These are phyloP conservation scores for Talaromyces sp. DNA, from an alignment of 2,329 filamentous ascomycete species.

Conservation along the genomic window DNA sequence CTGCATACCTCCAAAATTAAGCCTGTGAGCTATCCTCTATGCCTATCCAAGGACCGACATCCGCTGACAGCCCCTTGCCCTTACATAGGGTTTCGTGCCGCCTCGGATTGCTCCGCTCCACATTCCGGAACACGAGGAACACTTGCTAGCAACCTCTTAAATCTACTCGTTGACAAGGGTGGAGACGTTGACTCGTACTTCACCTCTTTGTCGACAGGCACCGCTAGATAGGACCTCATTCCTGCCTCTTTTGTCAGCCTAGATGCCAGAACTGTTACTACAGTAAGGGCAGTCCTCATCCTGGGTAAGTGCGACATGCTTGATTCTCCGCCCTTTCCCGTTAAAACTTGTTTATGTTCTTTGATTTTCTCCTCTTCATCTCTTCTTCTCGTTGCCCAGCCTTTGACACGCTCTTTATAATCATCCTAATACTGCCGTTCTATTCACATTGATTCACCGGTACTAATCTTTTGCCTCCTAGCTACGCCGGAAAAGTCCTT, in stretches of 20 bases:
- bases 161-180: conserved; percentile 39
- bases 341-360: conserved; percentile 24
- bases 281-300: conserved; percentile 44
- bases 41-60: conserved; percentile 29
- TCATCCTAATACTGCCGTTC: neutral
- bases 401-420: conserved; percentile 1
- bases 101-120: conserved; percentile 34
- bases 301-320: conserved; percentile 39
- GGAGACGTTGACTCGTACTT: conserved; percentile 51
- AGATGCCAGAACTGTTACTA: conserved; percentile 47
- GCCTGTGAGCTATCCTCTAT: conserved; percentile 35
- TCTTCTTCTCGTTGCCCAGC: conserved; percentile 10
- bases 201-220: conserved; percentile 40
- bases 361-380: conserved; percentile 22
- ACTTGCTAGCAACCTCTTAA: conserved; percentile 26
- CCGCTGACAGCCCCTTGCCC: conserved; percentile 41
- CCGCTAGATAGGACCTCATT: conserved; percentile 42
- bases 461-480: conserved; percentile 34
- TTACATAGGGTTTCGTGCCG: conserved; percentile 43
- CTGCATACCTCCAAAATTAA: conserved; percentile 30
- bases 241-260: conserved; percentile 39
- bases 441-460: neutral
- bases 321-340: conserved; percentile 11
- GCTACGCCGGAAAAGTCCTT: conserved; percentile 34
- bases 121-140: conserved; percentile 40